Percentiles rank a stretch among this genome's conserved stretches.
phyloP scores from a whole-genome alignment of 495 filamentous ascomycete species.

The Staphylotrichum tortipilum region DNA sequence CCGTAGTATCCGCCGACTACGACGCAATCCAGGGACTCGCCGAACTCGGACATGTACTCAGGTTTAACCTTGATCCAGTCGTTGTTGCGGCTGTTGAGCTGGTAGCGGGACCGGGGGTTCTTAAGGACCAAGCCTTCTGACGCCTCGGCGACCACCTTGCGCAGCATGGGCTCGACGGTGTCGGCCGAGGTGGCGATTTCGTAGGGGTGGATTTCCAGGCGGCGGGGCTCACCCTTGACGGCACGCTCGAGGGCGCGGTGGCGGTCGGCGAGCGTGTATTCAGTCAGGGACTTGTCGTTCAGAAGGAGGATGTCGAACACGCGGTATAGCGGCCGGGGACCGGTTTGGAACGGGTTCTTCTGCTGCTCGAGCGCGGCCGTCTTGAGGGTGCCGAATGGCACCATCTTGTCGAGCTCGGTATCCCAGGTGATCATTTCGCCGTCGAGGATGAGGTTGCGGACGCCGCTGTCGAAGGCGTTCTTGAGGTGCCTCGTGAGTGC shows the following conservation, averaged over 20 bases:
- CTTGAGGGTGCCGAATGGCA: constrained; percentile 89
- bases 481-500: constrained; percentile 73
- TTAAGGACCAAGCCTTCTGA: constrained; percentile 92
- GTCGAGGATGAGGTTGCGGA: constrained; percentile 80
- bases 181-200: constrained; percentile 53
- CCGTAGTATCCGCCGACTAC: constrained; percentile 93
- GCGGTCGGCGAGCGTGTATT: constrained; percentile 75
- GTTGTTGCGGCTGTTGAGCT: constrained; percentile 83
- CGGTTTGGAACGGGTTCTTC: constrained; percentile 62
- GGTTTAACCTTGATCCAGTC: constrained; percentile 99
- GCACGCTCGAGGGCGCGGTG: constrained; percentile 62
- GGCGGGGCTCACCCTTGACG: constrained; percentile 56
- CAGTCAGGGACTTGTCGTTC: constrained; percentile 69
- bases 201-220: constrained; percentile 78
- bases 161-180: constrained; percentile 69
- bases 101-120: constrained; percentile 80
- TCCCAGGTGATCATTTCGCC: constrained; percentile 99
- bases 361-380: constrained; percentile 78
- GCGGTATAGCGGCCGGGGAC: constrained; percentile 68
- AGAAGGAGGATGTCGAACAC: constrained; percentile 89
- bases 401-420: constrained; percentile 70
- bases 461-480: constrained; percentile 66
- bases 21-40: constrained; percentile 82
- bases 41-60: constrained; percentile 96
- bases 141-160: constrained; percentile 76